Base-by-base conservation (phyloP, 305 asterid species). In the Rubia tinctorum region DNA sequence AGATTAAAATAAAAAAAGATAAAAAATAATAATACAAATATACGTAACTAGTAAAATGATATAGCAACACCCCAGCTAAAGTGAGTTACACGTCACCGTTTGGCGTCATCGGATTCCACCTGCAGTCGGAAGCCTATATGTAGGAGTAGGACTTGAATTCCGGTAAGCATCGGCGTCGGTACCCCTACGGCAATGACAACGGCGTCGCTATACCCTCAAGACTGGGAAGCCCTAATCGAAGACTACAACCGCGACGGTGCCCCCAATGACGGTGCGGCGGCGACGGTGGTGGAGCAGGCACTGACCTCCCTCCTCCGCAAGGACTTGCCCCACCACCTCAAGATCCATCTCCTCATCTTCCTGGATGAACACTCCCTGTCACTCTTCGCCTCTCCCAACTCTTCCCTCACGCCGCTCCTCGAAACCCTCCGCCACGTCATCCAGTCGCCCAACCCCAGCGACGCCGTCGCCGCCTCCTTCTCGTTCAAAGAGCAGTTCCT, bases 211-310 rank as follows among this genome's bases (percentile, higher is more conserved):
- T n/a, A n/a, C n/a, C n/a, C n/a, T 17, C 75, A 85, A 75, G 99
- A 92, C 73, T 94, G 96, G 99, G 99, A 94, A 64, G 56, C 86
- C 22, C 83, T 94, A 13, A 86, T 94, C 82, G 96, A 94, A 81
- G 96, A 90, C 63, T 89, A 84, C 90, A 87, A 89, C 83, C 80
- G 59, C 59, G 18, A 86, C 77, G 91, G 87, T 68, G 86, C 89
- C 70, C 76, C 80, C 76, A 76, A 34, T 73, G 20, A 76, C 74
- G 79, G 71, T 73, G 90, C 85, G 61, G 69, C 82, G 61, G 69
- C 82, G 43, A 76, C 95, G 2, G 84, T 88, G 1, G 69, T 81
- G 71, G 89, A 87, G 74, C 89, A 90, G 80, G 78, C 92, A 55
- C 86, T 94, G 76, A 62, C 89, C 39, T 84, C 96, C 58, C 80